Evolutionary conservation across 352 stramenopile species (phyloP).

Genomic region (Globisporangium radiosum): DNA sequence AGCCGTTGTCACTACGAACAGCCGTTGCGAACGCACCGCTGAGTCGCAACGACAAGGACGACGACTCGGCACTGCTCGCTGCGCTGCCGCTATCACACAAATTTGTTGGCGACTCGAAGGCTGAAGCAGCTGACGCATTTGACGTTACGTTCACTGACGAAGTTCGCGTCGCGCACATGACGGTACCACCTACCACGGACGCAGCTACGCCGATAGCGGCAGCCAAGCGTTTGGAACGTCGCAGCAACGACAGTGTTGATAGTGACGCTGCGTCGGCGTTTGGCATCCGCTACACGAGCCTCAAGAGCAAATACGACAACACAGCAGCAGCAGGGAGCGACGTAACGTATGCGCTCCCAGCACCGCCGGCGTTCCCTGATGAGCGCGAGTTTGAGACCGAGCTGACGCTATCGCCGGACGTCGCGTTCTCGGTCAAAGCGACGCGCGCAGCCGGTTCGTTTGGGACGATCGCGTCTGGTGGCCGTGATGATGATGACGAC

Average conservation of each 20-base stretch:
- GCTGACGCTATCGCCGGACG: slow-evolving; percentile 21
- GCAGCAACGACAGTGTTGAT: too few species aligned
- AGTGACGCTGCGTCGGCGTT: slow-evolving; percentile 17
- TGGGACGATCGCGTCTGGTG: too few species aligned
- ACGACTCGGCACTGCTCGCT: slow-evolving; percentile 1
- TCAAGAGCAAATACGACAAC: slow-evolving; percentile 22
- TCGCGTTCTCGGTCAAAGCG: slow-evolving; percentile 28
- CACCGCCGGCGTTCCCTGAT: slow-evolving; percentile 34
- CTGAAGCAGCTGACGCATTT: background rate
- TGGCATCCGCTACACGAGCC: slow-evolving; percentile 56
- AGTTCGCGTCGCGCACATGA: slow-evolving; percentile 25
- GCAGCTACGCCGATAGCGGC: too few species aligned
- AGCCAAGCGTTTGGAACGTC: too few species aligned
- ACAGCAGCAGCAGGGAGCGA: slow-evolving; percentile 5
- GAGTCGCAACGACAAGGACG: background rate
- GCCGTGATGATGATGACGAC: slow-evolving; percentile 3
- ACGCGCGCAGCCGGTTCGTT: background rate
- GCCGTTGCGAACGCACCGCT: background rate
- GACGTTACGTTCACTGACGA: slow-evolving; percentile 20
- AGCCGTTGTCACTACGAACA: too few species aligned
- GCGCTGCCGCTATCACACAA: background rate
- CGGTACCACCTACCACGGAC: slow-evolving; percentile 11
- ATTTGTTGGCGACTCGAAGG: background rate
- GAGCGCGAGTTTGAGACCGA: slow-evolving; percentile 44
- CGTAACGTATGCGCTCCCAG: slow-evolving; percentile 25